Evolutionary conservation across 768 basidiomycete genomes (phyloP), one percentile per base, ranked within the genome.

Genomic region (Gymnopilus dilepis): DNA sequence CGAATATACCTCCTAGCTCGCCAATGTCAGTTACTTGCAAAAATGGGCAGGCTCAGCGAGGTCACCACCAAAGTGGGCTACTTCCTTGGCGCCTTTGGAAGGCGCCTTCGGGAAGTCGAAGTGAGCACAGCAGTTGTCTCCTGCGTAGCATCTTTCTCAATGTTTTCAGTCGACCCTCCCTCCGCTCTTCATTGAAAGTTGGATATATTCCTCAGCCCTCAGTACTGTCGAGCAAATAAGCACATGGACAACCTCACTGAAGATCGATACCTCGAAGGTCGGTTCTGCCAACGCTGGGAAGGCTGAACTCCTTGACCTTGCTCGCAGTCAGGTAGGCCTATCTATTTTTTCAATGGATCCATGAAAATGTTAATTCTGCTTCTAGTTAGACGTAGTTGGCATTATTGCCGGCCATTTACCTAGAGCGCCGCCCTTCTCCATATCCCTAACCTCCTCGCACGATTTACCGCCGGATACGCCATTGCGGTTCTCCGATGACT

Each of bases 271-370:
- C 2, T 58, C 78, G 2, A 70, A 79, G 9, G 71, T 85, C 17
- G 75, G 80, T 24, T 77, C 80, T 6, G 87, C 90, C 69, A 85
- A 84, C 64, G 92, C 94, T 13, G 87, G 85, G 13, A 91, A 94
- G 68, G 95, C 90, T n/a, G 96, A 97, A 71, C 80, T 98, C 17
- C 76, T 92, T 2, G 92, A 98, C 63, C 82, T 97, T n/a, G 92
- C 95, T 11, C 84, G 91, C 61, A 85, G 84, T 59, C 96, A 99
- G 81, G 95, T 94, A 67, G 54, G 74, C 60, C 63, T 21, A 63
- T 52, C 31, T 19, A 60, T 4, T 45, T 43, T 26, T 9, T 47
- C 56, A 15, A 21, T 43, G 24, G 6, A 4, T 43, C 13, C 2
- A 26, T n/a, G 28, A 34, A 30, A 65, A 33, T 54, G 45, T 51